Base-by-base conservation (phyloP, 371 early-diverging fungal species). In the Haplosporangium sp. region DNA sequence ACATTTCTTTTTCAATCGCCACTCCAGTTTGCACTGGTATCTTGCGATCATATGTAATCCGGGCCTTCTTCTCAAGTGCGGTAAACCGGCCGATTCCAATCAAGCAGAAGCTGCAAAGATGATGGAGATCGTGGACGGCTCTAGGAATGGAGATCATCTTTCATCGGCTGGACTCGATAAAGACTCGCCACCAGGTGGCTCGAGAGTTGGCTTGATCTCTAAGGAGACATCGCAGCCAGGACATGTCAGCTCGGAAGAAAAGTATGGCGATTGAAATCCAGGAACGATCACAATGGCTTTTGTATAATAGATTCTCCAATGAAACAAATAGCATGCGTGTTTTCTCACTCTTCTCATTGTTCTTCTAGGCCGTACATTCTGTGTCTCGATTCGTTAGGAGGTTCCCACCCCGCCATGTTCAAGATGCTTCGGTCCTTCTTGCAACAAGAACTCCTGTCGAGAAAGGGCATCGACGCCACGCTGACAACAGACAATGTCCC, bases 1-100 rank as follows among this genome's bases (percentile, higher is more conserved):
- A 2, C 8, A 0, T 16, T 16, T 21, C 16, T 13, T 8, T 18
- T 37, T 37, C n/a, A 6, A 29, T 20, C 12, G 55, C 46, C 12
- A 12, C n/a, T 20, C 42, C 57, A 84, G 84, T 42, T 55, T 86
- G 59, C 93, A 92, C 59, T 92, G 93, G 93, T 90, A 90, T 73
- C 74, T 90, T 1, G 87, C 86, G 13, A 76, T 92, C n/a, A 83
- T 92, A n/a, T 83, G 77, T 70, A 87, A 92, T 62, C 86, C 88
- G 1, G 73, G 77, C 16, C 36, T 77, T 23, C 56, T 77, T 6
- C 57, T 77, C 36, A 55, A 59, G 54, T 61, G 46, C n/a, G 50
- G 29, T 29, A 29, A 4, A 29, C 29, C 29, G 4, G 29, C 29
- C 29, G 29, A 29, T 29, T 29, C 29, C 29, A 29, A 29, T 29